These are phyloP conservation scores for Leccinum solheimii DNA, from an alignment of 1,284 basidiomycete species.

Conservation along the genomic window DNA sequence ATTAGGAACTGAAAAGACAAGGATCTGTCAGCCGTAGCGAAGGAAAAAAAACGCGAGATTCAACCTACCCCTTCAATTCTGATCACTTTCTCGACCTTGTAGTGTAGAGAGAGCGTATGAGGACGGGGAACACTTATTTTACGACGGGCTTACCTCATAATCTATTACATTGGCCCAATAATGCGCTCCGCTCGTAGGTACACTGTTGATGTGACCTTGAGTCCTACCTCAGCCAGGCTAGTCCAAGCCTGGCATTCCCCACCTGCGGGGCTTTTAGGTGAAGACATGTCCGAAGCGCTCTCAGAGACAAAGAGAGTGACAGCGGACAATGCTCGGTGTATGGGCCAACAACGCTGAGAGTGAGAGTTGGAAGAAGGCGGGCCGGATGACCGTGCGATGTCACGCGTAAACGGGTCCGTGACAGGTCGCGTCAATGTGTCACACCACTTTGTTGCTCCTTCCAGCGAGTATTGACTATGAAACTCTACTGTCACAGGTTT, in stretches of 20 bases:
- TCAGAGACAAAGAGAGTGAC: slow-evolving; percentile 55
- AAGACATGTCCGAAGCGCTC: slow-evolving; percentile 56
- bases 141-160: slow-evolving; percentile 44
- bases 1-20: too few relatives aligned
- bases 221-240: slow-evolving; percentile 62
- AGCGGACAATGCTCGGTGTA: slow-evolving; percentile 46
- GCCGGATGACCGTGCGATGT: slow-evolving; percentile 5
- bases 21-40: too few relatives aligned
- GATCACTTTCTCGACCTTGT: too few relatives aligned
- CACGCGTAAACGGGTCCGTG: slow-evolving; percentile 33
- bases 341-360: slow-evolving; percentile 61
- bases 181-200: slow-evolving; percentile 40
- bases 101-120: too few relatives aligned
- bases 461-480: too few relatives aligned
- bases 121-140: neutral
- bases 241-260: too few relatives aligned
- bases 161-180: slow-evolving; percentile 51
- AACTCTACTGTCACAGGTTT: too few relatives aligned
- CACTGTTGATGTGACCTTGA: slow-evolving; percentile 48
- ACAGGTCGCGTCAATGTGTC: slow-evolving; percentile 23
- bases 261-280: slow-evolving; percentile 34
- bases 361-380: slow-evolving; percentile 44
- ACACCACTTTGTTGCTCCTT: too few relatives aligned
- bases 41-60: too few relatives aligned
- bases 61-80: too few relatives aligned